A percentile compares a stretch with the other conserved stretches of the same genome.
Evolutionary conservation across 257 asterid species (phyloP).

Genomic region (Penstemon barbatus): DNA sequence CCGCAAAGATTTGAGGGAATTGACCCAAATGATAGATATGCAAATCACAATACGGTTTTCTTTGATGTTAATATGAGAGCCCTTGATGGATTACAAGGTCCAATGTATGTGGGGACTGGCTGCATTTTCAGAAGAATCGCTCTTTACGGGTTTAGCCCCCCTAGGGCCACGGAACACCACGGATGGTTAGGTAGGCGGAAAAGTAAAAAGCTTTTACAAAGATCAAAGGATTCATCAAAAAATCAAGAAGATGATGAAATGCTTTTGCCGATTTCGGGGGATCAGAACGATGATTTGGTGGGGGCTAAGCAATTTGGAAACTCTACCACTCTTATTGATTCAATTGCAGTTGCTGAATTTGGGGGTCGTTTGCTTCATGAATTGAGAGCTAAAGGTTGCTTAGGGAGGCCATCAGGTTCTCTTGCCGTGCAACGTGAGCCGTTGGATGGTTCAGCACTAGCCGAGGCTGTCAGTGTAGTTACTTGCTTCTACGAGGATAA

Average conservation of each 20-base stretch:
- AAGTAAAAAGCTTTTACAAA: conserved; percentile 48
- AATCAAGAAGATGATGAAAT: conserved; percentile 55
- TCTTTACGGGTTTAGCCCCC: conserved; percentile 85
- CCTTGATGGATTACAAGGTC: conserved; percentile 90
- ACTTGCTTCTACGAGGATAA: conserved; percentile 86
- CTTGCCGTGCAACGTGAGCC: conserved; percentile 89
- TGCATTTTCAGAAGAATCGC: conserved; percentile 86
- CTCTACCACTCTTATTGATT: conserved; percentile 62
- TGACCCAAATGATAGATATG: conserved; percentile 88
- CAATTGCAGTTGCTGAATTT: conserved; percentile 84
- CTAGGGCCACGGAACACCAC: conserved; percentile 78
- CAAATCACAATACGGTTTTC: conserved; percentile 91
- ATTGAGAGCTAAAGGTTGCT: conserved; percentile 69
- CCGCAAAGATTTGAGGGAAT: conserved; percentile 93
- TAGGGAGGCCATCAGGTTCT: conserved; percentile 80
- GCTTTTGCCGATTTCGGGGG: conserved; percentile 53
- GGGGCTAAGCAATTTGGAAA: conserved; percentile 74
- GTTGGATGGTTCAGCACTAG: conserved; percentile 72
- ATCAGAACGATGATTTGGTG: conserved; percentile 36
- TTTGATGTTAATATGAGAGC: conserved; percentile 96
- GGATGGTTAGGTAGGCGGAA: conserved; percentile 84
- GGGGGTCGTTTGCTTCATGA: conserved; percentile 83
- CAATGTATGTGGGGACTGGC: conserved; percentile 96
- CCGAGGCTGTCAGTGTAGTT: conserved; percentile 80
- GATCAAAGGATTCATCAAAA: conserved; percentile 32